Conservation (phyloP, 108 stramenopile species). For the Epithemia pelagica region DNA sequence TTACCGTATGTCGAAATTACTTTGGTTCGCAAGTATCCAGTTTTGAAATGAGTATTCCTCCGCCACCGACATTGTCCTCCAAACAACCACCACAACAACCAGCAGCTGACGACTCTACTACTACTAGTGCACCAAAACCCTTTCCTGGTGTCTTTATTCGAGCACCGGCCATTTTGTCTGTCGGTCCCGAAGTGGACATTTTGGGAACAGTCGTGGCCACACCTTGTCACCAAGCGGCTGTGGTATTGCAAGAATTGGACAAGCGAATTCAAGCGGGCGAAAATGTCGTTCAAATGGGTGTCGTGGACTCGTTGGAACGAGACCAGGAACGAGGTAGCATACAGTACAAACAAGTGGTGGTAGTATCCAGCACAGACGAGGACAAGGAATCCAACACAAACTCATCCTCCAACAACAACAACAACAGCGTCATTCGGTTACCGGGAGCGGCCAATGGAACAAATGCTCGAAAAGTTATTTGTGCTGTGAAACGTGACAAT, state of each 20-base stretch:
- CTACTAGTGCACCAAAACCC: not conserved
- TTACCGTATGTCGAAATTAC: conserved; percentile 93
- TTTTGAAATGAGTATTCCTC: conserved; percentile 86
- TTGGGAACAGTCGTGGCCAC: conserved; percentile 85
- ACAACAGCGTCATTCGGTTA: conserved; percentile 32
- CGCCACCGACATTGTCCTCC: conserved; percentile 39
- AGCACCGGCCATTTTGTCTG: conserved; percentile 92
- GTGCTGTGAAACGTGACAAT: conserved; percentile 82
- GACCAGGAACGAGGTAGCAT: conserved; percentile 36
- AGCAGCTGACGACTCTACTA: not conserved
- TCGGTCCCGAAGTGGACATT: conserved; percentile 63
- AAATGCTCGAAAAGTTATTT: conserved; percentile 85
- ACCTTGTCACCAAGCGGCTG: conserved; percentile 82
- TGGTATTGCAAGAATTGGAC: conserved; percentile 75
- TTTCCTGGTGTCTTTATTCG: conserved; percentile 97
- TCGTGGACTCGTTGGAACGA: conserved; percentile 68
- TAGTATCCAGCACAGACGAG: conserved; percentile 8
- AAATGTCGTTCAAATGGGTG: conserved; percentile 66
- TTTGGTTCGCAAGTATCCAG: conserved; percentile 94
- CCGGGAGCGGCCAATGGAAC: conserved; percentile 81
- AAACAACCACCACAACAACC: conserved; percentile 6
- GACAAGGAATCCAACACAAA: not conserved
- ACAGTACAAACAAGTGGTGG: conserved; percentile 29
- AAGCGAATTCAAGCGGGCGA: conserved; percentile 67
- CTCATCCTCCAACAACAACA: not conserved